These are phyloP conservation scores for Zarea fungicola DNA, from an alignment of 2,329 filamentous ascomycete genomes.

Conservation along the genomic window DNA sequence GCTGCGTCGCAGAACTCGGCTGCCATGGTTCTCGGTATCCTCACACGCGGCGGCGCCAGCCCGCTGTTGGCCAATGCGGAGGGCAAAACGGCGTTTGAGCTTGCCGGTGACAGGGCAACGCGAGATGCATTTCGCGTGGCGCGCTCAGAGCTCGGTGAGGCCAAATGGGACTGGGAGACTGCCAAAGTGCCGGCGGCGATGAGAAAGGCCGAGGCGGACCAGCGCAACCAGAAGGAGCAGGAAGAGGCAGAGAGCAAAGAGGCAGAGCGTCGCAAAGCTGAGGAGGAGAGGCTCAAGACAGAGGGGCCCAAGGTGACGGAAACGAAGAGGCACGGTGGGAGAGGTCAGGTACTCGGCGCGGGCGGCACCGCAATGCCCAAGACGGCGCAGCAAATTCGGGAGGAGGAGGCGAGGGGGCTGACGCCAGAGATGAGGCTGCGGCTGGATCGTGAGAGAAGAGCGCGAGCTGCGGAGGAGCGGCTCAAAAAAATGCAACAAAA, in stretches of 20 bases:
- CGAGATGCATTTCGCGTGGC: conserved; percentile 89
- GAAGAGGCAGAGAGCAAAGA: conserved; percentile 64
- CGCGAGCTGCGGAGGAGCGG: conserved; percentile 86
- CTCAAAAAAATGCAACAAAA: conserved; percentile 60
- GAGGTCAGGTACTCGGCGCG: conserved; percentile 47
- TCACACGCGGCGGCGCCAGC: conserved; percentile 69
- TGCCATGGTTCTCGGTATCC: conserved; percentile 69
- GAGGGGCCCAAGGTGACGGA: conserved; percentile 57
- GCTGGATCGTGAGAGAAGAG: conserved; percentile 82
- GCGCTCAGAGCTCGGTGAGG: conserved; percentile 73
- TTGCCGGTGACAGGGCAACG: conserved; percentile 78
- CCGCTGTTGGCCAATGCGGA: conserved; percentile 67
- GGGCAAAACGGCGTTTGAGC: conserved; percentile 79
- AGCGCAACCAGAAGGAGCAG: conserved; percentile 64
- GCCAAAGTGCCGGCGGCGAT: conserved; percentile 69
- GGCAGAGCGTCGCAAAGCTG: conserved; percentile 62
- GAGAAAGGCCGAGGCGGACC: conserved; percentile 64
- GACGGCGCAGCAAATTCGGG: conserved; percentile 72
- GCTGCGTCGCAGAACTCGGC: conserved; percentile 73
- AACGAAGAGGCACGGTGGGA: conserved; percentile 36
- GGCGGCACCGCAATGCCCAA: conserved; percentile 50
- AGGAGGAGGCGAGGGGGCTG: conserved; percentile 78
- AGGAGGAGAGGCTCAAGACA: conserved; percentile 65
- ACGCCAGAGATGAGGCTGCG: conserved; percentile 81
- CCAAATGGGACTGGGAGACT: conserved; percentile 70